Conservation (phyloP, 805 yeast species). For the Teunomyces pallodes region DNA sequence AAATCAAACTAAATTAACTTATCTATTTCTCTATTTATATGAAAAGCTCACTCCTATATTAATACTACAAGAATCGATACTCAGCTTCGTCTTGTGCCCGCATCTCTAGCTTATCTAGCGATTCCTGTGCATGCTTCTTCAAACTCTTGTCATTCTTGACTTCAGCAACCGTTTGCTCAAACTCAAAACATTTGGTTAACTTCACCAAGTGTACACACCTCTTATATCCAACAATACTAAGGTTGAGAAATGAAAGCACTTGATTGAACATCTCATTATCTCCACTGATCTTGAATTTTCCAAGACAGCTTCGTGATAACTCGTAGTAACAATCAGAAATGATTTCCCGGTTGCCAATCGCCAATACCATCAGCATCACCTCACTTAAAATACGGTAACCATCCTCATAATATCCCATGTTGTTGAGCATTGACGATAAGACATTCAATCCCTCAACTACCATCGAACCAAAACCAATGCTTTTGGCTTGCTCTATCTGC, state of each 20-base stretch:
- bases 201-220: slow-evolving; percentile 34
- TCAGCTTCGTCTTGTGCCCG: slow-evolving; percentile 27
- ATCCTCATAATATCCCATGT: slow-evolving; percentile 43
- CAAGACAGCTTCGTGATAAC: slow-evolving; percentile 23
- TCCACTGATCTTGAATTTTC: slow-evolving; percentile 1
- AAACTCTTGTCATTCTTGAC: slow-evolving; percentile 27
- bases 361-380: slow-evolving; percentile 42
- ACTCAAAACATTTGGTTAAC: slow-evolving; percentile 38
- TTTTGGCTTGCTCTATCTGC: slow-evolving; percentile 47
- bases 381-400: slow-evolving; percentile 38
- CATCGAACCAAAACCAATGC: slow-evolving; percentile 44
- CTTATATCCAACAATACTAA: slow-evolving; percentile 46
- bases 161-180: slow-evolving; percentile 38
- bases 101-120: slow-evolving; percentile 25
- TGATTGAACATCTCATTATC: slow-evolving; percentile 22
- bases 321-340: slow-evolving; percentile 36
- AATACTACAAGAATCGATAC: not conserved
- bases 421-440: slow-evolving; percentile 44
- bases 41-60: not conserved
- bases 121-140: slow-evolving; percentile 25
- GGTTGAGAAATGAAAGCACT: slow-evolving; percentile 38
- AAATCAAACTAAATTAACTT: not conserved
- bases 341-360: slow-evolving; percentile 36
- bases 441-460: slow-evolving; percentile 47
- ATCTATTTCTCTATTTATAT: not conserved